Conservation (phyloP, 805 yeast species). For the Metschnikowia proteae region DNA sequence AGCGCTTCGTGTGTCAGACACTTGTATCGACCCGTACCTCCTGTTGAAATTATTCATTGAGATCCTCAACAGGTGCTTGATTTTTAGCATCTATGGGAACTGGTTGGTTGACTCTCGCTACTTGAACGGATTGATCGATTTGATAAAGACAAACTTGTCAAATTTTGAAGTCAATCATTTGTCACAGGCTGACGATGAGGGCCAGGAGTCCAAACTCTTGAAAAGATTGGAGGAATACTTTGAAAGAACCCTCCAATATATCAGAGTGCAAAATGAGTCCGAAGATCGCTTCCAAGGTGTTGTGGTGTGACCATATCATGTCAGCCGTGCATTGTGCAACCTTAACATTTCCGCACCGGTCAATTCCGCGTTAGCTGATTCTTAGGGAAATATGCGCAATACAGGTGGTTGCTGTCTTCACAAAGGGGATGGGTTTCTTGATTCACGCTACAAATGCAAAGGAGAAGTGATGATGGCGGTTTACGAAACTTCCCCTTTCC, state of each 20-base stretch:
- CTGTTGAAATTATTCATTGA: slow-evolving; percentile 85
- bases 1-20: slow-evolving; percentile 85
- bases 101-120: slow-evolving; percentile 66
- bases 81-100: slow-evolving; percentile 80
- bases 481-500: too few species aligned
- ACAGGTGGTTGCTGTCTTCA: too few species aligned
- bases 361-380: too few species aligned
- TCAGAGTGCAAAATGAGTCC: slow-evolving; percentile 60
- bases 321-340: too few species aligned
- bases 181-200: slow-evolving; percentile 20
- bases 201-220: slow-evolving; percentile 28
- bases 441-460: too few species aligned
- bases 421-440: too few species aligned
- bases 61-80: slow-evolving; percentile 79
- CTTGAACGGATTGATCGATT: slow-evolving; percentile 80
- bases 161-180: slow-evolving; percentile 32
- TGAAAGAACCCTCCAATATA: slow-evolving; percentile 67
- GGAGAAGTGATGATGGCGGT: too few species aligned
- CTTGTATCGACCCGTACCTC: slow-evolving; percentile 77
- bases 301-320: slow-evolving; percentile 2
- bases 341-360: too few species aligned
- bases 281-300: slow-evolving; percentile 68
- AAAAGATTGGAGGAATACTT: slow-evolving; percentile 41
- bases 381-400: too few species aligned
- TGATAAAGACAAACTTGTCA: slow-evolving; percentile 65